These are phyloP conservation scores for Wickerhamiella occidentalis DNA, from an alignment of 805 yeast species.

Conservation along the genomic window DNA sequence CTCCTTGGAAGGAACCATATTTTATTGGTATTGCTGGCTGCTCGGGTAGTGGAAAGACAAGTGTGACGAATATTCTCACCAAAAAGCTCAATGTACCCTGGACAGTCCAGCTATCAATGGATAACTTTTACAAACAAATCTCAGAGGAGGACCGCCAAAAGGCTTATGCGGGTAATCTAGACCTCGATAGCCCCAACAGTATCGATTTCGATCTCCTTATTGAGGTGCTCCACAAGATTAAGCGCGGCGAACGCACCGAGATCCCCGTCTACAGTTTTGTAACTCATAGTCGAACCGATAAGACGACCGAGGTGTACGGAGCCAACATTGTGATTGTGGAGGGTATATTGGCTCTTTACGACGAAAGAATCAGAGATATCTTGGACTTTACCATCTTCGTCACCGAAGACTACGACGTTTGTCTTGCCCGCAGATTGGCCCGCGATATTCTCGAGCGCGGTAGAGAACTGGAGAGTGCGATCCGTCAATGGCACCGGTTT, in stretches of 20 bases:
- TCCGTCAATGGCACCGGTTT: conserved; percentile 78
- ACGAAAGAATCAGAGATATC: conserved; percentile 51
- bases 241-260: conserved; percentile 52
- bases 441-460: conserved; percentile 82
- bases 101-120: conserved; percentile 82
- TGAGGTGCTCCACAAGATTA: conserved; percentile 50
- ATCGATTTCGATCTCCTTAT: conserved; percentile 64
- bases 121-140: conserved; percentile 79
- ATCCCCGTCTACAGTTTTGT: conserved; percentile 63
- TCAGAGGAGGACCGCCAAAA: conserved; percentile 42
- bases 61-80: conserved; percentile 74
- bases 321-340: conserved; percentile 89
- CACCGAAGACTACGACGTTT: conserved; percentile 86
- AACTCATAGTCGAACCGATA: conserved; percentile 47
- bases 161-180: conserved; percentile 63
- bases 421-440: conserved; percentile 75
- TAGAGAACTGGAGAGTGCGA: conserved; percentile 67
- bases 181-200: conserved; percentile 80
- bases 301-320: conserved; percentile 70
- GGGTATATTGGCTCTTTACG: conserved; percentile 77
- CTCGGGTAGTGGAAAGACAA: conserved; percentile 88
- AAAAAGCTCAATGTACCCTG: conserved; percentile 62
- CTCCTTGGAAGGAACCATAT: conserved; percentile 85
- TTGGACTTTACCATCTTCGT: conserved; percentile 85
- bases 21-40: conserved; percentile 71